Conservation (phyloP, 495 filamentous ascomycete species). For the Hypoxylon lienhwacheense region DNA sequence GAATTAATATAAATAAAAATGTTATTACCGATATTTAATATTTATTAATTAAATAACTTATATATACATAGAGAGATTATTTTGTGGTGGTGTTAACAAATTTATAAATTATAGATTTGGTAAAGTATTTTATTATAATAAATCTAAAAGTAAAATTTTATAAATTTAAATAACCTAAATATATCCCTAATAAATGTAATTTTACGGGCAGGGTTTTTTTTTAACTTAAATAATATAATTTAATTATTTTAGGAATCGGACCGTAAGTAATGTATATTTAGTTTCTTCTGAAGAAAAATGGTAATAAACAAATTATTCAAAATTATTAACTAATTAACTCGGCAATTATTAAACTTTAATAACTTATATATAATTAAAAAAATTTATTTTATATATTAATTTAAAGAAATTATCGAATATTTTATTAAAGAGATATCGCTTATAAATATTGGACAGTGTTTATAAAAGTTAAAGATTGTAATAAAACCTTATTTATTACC, state of each 20-base stretch:
- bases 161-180: background rate
- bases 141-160: background rate
- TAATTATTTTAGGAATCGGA: background rate
- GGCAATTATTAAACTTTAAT: background rate
- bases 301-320: background rate
- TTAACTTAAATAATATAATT: background rate
- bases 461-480: background rate
- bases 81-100: background rate
- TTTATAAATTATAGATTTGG: background rate
- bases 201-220: background rate
- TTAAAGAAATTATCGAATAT: background rate
- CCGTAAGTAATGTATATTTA: background rate
- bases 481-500: background rate
- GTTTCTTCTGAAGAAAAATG: background rate
- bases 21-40: background rate
- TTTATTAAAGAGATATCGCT: background rate
- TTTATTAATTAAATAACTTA: background rate
- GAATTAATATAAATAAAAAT: background rate
- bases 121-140: background rate
- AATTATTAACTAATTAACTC: background rate
- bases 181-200: background rate
- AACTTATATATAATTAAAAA: background rate
- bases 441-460: background rate
- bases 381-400: background rate
- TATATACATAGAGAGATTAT: background rate